These are phyloP conservation scores for Glycyrrhiza uralensis DNA, from an alignment of 306 rosid genomes.

Conservation along the genomic window DNA sequence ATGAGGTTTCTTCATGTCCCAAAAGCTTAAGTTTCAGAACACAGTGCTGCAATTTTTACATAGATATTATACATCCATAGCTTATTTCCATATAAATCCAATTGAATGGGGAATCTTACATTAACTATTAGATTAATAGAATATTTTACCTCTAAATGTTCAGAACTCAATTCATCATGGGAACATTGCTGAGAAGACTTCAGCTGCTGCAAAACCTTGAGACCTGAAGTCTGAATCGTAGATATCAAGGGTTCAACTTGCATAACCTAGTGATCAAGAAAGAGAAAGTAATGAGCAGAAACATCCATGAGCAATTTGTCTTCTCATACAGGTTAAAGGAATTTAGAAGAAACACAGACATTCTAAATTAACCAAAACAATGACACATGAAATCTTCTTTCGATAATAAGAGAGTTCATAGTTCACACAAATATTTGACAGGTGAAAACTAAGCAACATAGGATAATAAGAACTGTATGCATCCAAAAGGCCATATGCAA, in stretches of 20 bases:
- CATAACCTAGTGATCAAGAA: slow-evolving; percentile 59
- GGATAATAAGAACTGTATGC: not conserved
- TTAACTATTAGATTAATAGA: slow-evolving; percentile 1
- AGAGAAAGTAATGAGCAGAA: slow-evolving; percentile 32
- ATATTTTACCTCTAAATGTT: slow-evolving; percentile 58
- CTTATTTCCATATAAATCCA: slow-evolving; percentile 9
- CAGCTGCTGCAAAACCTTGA: slow-evolving; percentile 58
- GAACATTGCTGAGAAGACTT: slow-evolving; percentile 49
- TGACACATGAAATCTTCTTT: not conserved
- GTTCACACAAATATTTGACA: not conserved
- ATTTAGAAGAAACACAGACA: not conserved
- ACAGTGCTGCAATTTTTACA: slow-evolving; percentile 56
- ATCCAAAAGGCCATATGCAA: not conserved
- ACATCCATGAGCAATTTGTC: not conserved
- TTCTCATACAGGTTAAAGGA: not conserved
- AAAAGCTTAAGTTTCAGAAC: slow-evolving; percentile 67
- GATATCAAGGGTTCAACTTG: slow-evolving; percentile 63
- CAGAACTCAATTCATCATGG: slow-evolving; percentile 56
- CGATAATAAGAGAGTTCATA: not conserved
- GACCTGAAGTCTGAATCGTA: slow-evolving; percentile 45
- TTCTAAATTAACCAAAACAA: not conserved
- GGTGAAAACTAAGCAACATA: slow-evolving; percentile 1
- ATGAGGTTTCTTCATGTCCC: slow-evolving; percentile 54
- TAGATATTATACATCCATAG: slow-evolving; percentile 24
- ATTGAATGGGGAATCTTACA: not conserved